Evolutionary conservation across 768 basidiomycete genomes (phyloP).

Genomic region (Dentipellis sp.): DNA sequence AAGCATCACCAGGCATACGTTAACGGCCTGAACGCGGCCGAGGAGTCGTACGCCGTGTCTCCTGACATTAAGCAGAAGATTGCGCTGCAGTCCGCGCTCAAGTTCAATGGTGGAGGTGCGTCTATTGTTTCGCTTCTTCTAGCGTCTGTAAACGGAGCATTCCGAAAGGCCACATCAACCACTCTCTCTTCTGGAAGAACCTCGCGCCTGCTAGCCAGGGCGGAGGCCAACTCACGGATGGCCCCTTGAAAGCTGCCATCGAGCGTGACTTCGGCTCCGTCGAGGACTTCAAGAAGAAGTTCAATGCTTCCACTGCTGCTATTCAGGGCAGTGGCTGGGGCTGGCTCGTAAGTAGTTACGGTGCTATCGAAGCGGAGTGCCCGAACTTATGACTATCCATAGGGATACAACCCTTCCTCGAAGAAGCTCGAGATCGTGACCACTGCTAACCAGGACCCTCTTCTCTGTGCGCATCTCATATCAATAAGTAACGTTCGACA

Average conservation of each 20-base stretch:
- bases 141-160: background rate
- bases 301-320: constrained; percentile 76
- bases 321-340: constrained; percentile 97
- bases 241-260: constrained; percentile 62
- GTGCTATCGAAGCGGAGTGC: background rate
- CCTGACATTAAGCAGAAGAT: constrained; percentile 71
- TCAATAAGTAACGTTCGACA: too few relatives aligned
- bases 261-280: constrained; percentile 53
- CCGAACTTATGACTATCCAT: background rate
- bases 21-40: constrained; percentile 85
- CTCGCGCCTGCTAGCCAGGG: constrained; percentile 58
- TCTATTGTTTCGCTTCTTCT: constrained; percentile 3
- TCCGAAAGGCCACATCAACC: constrained; percentile 78
- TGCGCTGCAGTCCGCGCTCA: constrained; percentile 82
- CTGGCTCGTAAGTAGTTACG: constrained; percentile 66
- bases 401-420: constrained; percentile 63
- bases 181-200: constrained; percentile 96
- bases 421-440: constrained; percentile 80
- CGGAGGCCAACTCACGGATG: constrained; percentile 49
- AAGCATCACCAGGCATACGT: constrained; percentile 97
- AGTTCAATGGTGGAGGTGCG: constrained; percentile 94
- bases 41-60: constrained; percentile 62
- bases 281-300: constrained; percentile 66
- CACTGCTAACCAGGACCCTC: constrained; percentile 94
- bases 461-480: constrained; percentile 29